phyloP scores from a whole-genome alignment of 208 protist genomes.

The Trypanosoma caninum region DNA sequence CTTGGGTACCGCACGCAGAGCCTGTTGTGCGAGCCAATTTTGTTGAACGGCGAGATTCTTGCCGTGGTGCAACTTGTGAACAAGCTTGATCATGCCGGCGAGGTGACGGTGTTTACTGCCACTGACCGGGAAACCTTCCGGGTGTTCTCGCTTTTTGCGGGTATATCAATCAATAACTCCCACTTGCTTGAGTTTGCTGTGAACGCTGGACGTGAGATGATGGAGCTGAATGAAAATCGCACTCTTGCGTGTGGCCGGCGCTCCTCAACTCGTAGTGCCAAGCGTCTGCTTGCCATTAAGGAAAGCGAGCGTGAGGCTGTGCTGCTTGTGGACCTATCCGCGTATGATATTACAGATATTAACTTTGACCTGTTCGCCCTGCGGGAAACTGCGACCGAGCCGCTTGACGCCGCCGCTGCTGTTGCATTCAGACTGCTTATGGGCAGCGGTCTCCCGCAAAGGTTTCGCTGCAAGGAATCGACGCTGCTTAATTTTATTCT shows the following conservation, averaged over 20 bases:
- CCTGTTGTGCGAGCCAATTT: constrained; percentile 79
- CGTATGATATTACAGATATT: constrained; percentile 51
- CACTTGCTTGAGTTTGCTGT: constrained; percentile 81
- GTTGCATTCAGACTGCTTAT: constrained; percentile 50
- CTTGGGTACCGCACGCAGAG: constrained; percentile 76
- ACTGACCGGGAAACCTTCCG: constrained; percentile 65
- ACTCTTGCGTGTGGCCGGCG: constrained; percentile 1
- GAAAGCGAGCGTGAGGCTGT: constrained; percentile 39
- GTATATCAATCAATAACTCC: constrained; percentile 85
- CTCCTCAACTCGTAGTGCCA: neutral
- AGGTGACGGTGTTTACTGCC: constrained; percentile 44
- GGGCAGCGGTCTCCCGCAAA: constrained; percentile 58
- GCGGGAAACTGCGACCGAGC: constrained; percentile 35
- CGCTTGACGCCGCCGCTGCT: constrained; percentile 50
- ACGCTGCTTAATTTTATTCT: constrained; percentile 80
- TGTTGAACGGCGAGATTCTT: constrained; percentile 75
- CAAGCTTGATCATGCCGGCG: constrained; percentile 55
- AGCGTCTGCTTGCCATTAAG: constrained; percentile 32
- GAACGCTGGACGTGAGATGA: constrained; percentile 64
- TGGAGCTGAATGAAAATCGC: constrained; percentile 57
- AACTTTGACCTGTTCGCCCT: constrained; percentile 71
- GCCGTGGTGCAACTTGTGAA: constrained; percentile 88
- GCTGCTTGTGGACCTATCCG: constrained; percentile 30
- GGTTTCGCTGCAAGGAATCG: constrained; percentile 65
- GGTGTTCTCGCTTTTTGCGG: constrained; percentile 78